A percentile compares a stretch with the other conserved stretches of the same genome.
phyloP scores from a whole-genome alignment of 192 early-diverging fungal genomes.

The Obelidium mucronatum region DNA sequence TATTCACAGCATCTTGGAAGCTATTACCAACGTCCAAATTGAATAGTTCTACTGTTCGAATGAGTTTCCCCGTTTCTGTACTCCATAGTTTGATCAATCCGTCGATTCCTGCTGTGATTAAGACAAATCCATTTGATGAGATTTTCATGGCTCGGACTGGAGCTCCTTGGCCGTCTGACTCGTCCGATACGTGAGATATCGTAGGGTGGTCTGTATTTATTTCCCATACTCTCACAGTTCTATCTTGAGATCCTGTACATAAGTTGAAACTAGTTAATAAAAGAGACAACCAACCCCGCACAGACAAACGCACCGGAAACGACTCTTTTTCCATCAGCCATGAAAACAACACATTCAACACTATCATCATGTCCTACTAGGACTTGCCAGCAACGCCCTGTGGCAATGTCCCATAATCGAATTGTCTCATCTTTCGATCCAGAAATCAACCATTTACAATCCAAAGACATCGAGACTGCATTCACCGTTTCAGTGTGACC shows the following conservation, averaged over 20 bases:
- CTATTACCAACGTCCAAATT: background rate
- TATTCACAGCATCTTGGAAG: constrained; percentile 17
- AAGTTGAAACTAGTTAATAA: background rate
- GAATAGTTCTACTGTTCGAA: constrained; percentile 12
- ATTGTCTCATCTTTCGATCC: constrained; percentile 25
- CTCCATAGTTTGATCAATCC: constrained; percentile 28
- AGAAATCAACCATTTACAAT: constrained; percentile 21
- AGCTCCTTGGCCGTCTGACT: background rate
- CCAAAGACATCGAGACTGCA: constrained; percentile 18
- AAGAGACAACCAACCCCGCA: background rate
- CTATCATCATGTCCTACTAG: constrained; percentile 21
- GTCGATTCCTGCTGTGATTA: constrained; percentile 32
- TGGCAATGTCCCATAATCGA: constrained; percentile 35
- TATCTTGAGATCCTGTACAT: constrained; percentile 32
- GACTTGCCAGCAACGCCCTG: constrained; percentile 26
- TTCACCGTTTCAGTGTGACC: constrained; percentile 35
- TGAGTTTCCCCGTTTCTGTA: constrained; percentile 24
- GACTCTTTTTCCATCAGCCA: constrained; percentile 19
- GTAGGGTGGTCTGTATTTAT: constrained; percentile 5
- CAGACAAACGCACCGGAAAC: constrained; percentile 18
- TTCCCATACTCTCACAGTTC: constrained; percentile 36
- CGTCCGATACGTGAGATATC: background rate
- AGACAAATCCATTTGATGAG: constrained; percentile 1
- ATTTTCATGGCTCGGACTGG: constrained; percentile 21
- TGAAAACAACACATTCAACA: constrained; percentile 28